Evolutionary conservation across 176 grass and related monocot species (phyloP), one percentile per base, ranked within the genome.

Genomic region (Ampelocalamus luodianensis): DNA sequence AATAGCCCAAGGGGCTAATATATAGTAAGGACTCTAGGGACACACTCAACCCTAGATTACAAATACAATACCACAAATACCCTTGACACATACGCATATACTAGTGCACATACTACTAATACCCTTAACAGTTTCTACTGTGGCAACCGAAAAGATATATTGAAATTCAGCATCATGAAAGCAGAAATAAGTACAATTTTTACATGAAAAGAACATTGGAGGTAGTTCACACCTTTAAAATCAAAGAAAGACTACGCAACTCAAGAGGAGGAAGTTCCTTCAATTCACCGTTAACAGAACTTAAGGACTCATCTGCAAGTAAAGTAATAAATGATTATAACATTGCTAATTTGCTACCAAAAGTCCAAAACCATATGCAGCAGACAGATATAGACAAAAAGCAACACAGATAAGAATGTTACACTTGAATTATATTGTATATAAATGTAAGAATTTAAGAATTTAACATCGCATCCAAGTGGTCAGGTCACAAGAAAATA

Each of bases 181-280:
- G 45, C 45, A 73, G 3, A 23, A 67, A 75, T 62, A 79, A 72
- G 2, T 50, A 89, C 32, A 70, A 36, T 15, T 5, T 55, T 66
- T 51, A 82, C 45, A 78, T 65, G 81, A 65, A 63, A 74, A 74
- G 32, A 86, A 45, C 43, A 86, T n/a, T 71, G 38, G 72, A 78
- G 29, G 37, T 77, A 42, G 26, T 39, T 48, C 79, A 49, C 81
- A 97, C 94, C 94, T 97, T 88, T 63, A 94, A 83, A 82, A 97
- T 88, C 84, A 68, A 72, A 74, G 93, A 90, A 71, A 98, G 93
- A 77, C 49, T 98, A 69, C 87, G 85, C 76, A 95, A 56, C 27
- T 95, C 93, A 71, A 95, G 76, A 76, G 91, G 78, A 74, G 91
- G 93, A 83, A 98, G 91, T 70, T 94, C 87, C 82, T 82, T 93